Conservation (phyloP, 2,329 filamentous ascomycete genomes). For the Curvularia sp. region DNA sequence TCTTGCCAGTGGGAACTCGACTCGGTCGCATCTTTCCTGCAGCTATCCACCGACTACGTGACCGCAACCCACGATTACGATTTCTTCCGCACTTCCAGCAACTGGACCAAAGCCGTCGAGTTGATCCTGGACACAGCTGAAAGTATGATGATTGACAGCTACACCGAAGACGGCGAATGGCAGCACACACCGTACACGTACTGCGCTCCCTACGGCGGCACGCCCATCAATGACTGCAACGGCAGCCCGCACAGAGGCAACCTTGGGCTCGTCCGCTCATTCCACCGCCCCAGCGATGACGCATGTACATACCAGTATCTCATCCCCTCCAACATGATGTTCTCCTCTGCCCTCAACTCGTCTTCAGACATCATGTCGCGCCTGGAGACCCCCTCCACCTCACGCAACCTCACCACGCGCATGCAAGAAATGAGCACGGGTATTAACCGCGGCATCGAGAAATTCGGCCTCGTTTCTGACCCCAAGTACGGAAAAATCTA, state of each 20-base stretch:
- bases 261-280: constrained; percentile 58
- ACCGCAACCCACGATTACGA: constrained; percentile 54
- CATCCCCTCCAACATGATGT: constrained; percentile 71
- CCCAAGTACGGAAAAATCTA: constrained; percentile 50
- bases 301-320: constrained; percentile 59
- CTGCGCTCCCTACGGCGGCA: constrained; percentile 53
- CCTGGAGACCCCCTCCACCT: constrained; percentile 42
- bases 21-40: constrained; percentile 58
- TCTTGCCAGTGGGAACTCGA: constrained; percentile 63
- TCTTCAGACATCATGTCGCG: constrained; percentile 60
- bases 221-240: constrained; percentile 61
- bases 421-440: constrained; percentile 63
- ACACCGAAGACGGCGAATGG: constrained; percentile 54
- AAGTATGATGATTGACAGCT: constrained; percentile 57
- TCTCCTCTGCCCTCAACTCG: constrained; percentile 66
- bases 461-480: constrained; percentile 49
- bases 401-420: constrained; percentile 56
- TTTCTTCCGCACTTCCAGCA: constrained; percentile 55
- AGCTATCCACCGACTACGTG: constrained; percentile 57
- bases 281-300: constrained; percentile 59
- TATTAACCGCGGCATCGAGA: constrained; percentile 54
- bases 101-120: constrained; percentile 56
- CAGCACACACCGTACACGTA: constrained; percentile 56
- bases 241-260: constrained; percentile 56
- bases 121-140: constrained; percentile 53